These are phyloP conservation scores for Diplotaxis tenuifolia DNA, from an alignment of 345 rosid genomes.

Conservation along the genomic window DNA sequence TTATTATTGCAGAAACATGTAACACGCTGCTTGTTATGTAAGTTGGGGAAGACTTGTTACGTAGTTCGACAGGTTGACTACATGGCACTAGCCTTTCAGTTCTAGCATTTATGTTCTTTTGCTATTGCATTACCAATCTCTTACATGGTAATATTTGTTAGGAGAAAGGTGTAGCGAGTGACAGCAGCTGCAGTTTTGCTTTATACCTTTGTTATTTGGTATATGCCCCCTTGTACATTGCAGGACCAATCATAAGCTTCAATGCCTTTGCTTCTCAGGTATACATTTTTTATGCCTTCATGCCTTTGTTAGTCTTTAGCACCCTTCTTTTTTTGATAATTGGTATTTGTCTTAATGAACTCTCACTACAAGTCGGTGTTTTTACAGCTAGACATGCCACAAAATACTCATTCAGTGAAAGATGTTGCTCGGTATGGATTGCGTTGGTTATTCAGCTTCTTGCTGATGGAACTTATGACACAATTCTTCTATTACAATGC, in stretches of 20 bases:
- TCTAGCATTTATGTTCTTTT: background rate
- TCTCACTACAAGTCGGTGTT: conserved; percentile 4
- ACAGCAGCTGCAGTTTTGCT: conserved; percentile 37
- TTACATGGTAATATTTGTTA: conserved; percentile 8
- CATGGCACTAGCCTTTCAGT: background rate
- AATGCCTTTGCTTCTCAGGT: conserved; percentile 94
- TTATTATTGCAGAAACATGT: conserved; percentile 32
- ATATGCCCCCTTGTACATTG: conserved; percentile 84
- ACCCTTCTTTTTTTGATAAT: too few species aligned
- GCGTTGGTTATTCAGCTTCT: conserved; percentile 71
- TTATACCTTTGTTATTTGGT: conserved; percentile 76
- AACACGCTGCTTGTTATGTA: conserved; percentile 32
- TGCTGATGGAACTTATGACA: conserved; percentile 74
- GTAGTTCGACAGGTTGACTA: conserved; percentile 32
- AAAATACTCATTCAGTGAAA: conserved; percentile 50
- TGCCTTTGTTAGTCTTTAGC: too few species aligned
- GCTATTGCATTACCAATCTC: conserved; percentile 1
- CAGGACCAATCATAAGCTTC: conserved; percentile 87
- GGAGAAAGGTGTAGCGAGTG: too few species aligned
- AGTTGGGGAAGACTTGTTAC: conserved; percentile 36
- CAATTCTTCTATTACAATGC: conserved; percentile 11
- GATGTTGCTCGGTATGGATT: conserved; percentile 61
- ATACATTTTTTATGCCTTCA: conserved; percentile 2
- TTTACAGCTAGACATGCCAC: conserved; percentile 62
- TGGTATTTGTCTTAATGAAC: background rate